Evolutionary conservation across 1,139 yeast species (phyloP), one percentile per base, ranked within the genome.

Genomic region (Tardiomyces depauwii): DNA sequence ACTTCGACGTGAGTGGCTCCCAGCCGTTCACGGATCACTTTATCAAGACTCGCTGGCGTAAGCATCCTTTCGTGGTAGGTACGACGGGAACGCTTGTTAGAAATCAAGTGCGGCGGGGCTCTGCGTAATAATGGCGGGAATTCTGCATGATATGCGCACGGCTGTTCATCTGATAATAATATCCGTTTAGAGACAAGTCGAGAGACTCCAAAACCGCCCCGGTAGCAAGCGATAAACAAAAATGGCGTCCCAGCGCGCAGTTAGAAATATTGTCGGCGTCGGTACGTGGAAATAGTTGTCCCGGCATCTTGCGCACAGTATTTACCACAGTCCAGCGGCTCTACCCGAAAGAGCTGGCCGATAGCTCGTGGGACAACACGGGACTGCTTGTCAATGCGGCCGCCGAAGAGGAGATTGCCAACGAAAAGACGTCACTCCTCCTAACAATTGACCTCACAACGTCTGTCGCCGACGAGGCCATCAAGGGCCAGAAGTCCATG

Each of bases 331-430:
- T 89, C 49, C 86, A 87, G 60, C 77, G 75, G 52, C 68, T 78
- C 33, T 87, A 82, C 58, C 95, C 96, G 6, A 65, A 72, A 40
- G 74, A 73, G 46, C 71, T 83, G 49, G 97, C 97, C 0, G 97
- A 89, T 56, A 72, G 73, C 41, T 64, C 89, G 1, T 91, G 97
- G 97, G 98, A 91, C 62, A 89, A 89, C 60, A 87, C 95, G 0
- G 97, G 97, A 0, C 69, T 89, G 46, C 66, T 91, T 41, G 82
- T 91, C 9, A 57, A 59, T 10, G 47, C 50, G 1, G 44, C 49
- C 2, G 47, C 48, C 2, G 49, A 23, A 40, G 48, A 30, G 39
- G 45, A 43, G 10, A 33, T 43, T 18, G 44, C 48, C 18, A 45
- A 53, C 23, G 49, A 49, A 39, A 57, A 62, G 45, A 55, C 72